phyloP scores from a whole-genome alignment of 352 stramenopile species.

The Globisporangium recalcitrans region DNA sequence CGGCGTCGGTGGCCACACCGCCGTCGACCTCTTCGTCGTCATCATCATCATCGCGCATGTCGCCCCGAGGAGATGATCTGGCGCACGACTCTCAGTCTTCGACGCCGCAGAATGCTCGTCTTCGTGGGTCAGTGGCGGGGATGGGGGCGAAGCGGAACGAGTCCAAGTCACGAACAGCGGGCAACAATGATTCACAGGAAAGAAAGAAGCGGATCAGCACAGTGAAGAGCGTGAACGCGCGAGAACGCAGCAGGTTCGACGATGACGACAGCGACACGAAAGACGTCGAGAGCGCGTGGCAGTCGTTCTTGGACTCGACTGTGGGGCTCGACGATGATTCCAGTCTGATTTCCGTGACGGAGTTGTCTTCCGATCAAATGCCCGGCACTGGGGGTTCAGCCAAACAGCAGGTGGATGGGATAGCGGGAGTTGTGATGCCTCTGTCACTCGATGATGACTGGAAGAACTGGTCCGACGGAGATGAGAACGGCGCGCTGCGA shows the following conservation, averaged over 20 bases:
- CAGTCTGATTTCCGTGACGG: not conserved
- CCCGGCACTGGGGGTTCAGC: not conserved
- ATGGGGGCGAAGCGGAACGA: slow-evolving; percentile 15
- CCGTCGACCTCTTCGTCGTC: slow-evolving; percentile 2
- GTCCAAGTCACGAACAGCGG: slow-evolving; percentile 7
- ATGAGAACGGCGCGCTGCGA: slow-evolving; percentile 1
- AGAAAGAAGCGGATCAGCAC: slow-evolving; percentile 16
- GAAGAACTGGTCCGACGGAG: slow-evolving; percentile 29
- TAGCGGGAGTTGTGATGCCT: not conserved
- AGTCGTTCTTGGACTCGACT: slow-evolving; percentile 47
- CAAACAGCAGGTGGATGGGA: not conserved
- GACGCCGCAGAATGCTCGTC: not conserved
- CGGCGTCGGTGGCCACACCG: slow-evolving; percentile 3
- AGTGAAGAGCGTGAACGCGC: not conserved
- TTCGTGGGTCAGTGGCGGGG: slow-evolving; percentile 14
- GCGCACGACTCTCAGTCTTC: not conserved
- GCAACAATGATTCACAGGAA: slow-evolving; percentile 1
- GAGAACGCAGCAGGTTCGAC: slow-evolving; percentile 19
- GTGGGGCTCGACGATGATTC: not conserved
- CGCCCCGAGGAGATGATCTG: not conserved
- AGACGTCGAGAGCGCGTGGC: slow-evolving; percentile 58
- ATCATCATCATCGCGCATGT: not conserved
- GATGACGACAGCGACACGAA: slow-evolving; percentile 54
- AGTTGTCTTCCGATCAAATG: not conserved
- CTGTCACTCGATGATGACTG: slow-evolving; percentile 15